A percentile compares a stretch with the other conserved stretches of the same genome.
Evolutionary conservation across 1,139 yeast species (phyloP).

Genomic region (Candida sanyaensis): DNA sequence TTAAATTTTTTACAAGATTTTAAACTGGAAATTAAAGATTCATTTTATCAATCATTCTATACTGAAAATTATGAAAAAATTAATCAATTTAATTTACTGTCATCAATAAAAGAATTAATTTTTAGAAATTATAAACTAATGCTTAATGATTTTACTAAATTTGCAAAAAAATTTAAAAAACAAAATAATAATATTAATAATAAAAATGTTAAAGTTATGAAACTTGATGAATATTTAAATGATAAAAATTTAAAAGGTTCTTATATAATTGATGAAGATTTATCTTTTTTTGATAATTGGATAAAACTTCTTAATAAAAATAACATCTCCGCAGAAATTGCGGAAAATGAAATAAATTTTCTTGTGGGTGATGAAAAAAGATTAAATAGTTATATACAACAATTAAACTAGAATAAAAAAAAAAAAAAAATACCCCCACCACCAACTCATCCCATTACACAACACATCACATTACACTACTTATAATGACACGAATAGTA

Average conservation of each 20-base stretch:
- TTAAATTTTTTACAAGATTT: slow-evolving; percentile 29
- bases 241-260: background rate
- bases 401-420: background rate
- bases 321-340: slow-evolving; percentile 24
- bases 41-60: slow-evolving; percentile 31
- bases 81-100: slow-evolving; percentile 16
- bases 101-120: slow-evolving; percentile 21
- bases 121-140: slow-evolving; percentile 27
- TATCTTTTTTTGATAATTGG: slow-evolving; percentile 32
- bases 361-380: slow-evolving; percentile 47
- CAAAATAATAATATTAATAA: slow-evolving; percentile 14
- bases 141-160: slow-evolving; percentile 26
- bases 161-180: slow-evolving; percentile 27
- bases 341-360: slow-evolving; percentile 35
- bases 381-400: slow-evolving; percentile 26
- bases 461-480: background rate
- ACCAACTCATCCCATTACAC: background rate
- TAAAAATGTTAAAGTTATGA: slow-evolving; percentile 28
- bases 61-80: slow-evolving; percentile 19
- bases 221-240: slow-evolving; percentile 18
- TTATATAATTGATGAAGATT: slow-evolving; percentile 1
- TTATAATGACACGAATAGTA: slow-evolving; percentile 54
- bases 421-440: too few species aligned
- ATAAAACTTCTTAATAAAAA: slow-evolving; percentile 23
- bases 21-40: slow-evolving; percentile 31